phyloP scores from a whole-genome alignment of 2,329 filamentous ascomycete species.

The Paecilomyces variotii region DNA sequence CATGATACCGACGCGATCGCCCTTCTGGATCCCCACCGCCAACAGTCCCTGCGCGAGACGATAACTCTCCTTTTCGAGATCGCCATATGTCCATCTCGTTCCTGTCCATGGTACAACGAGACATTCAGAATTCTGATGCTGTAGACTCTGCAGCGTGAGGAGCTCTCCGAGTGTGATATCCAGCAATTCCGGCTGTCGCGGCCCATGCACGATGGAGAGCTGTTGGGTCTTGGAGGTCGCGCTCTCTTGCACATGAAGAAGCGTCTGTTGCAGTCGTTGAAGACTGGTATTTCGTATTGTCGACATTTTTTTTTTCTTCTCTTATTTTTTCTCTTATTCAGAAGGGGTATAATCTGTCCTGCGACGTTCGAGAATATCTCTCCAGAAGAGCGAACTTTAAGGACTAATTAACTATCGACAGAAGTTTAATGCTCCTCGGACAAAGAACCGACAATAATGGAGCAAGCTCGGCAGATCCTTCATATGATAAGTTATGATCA shows the following conservation, averaged over 20 bases:
- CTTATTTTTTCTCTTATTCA: no score
- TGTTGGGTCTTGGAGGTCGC: constrained; percentile 2
- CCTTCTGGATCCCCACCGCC: constrained; percentile 43
- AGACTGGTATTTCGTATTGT: neutral
- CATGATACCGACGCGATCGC: constrained; percentile 56
- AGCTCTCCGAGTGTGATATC: constrained; percentile 61
- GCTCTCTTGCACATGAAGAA: constrained; percentile 18
- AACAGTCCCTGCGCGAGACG: constrained; percentile 58
- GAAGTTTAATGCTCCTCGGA: no score
- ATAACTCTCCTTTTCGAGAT: constrained; percentile 55
- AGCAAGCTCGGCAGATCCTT: neutral
- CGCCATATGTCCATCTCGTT: constrained; percentile 62
- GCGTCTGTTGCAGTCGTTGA: constrained; percentile 13
- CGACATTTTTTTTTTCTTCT: neutral
- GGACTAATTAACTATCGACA: no score
- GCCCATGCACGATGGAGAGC: constrained; percentile 57
- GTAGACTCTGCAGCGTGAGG: constrained; percentile 60
- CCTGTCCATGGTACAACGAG: constrained; percentile 69
- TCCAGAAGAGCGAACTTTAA: neutral
- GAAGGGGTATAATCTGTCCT: neutral
- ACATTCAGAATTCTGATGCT: constrained; percentile 58
- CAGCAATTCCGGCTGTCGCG: constrained; percentile 48
- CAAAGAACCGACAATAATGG: neutral
- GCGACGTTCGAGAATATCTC: neutral
- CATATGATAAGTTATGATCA: neutral